These are phyloP conservation scores for Scleroderma bovista DNA, from an alignment of 768 basidiomycete genomes.

Conservation along the genomic window DNA sequence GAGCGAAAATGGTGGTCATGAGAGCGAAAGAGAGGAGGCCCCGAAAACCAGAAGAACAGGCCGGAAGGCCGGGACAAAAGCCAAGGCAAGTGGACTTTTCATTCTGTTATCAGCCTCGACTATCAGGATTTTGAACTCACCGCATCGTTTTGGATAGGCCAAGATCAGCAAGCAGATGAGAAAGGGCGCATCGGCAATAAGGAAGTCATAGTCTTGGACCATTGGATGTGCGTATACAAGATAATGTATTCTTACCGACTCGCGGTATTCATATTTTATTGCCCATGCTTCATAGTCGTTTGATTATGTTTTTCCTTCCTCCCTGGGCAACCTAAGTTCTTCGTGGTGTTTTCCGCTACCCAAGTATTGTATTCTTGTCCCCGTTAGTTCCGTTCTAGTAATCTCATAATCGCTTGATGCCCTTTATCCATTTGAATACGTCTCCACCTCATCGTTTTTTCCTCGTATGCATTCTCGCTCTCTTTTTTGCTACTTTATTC, in stretches of 20 bases:
- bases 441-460: background rate
- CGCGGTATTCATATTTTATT: no score
- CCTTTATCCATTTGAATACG: no score
- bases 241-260: no score
- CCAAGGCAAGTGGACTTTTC: conserved; percentile 9
- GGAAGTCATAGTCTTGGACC: background rate
- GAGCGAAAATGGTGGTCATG: conserved; percentile 16
- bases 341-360: no score
- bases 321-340: no score
- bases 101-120: background rate
- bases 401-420: no score
- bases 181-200: background rate
- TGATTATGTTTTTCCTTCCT: no score
- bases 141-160: background rate
- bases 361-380: no score
- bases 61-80: conserved; percentile 28
- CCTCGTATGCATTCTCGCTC: background rate
- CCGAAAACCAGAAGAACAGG: conserved; percentile 13
- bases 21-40: conserved; percentile 23
- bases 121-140: conserved; percentile 15
- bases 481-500: background rate
- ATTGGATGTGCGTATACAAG: no score
- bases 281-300: no score
- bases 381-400: no score
- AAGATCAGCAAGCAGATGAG: background rate